Percentiles rank a stretch among this genome's conserved stretches.
Evolutionary conservation across 805 yeast species (phyloP).

Genomic region (Wickerhamomyces bisporus): DNA sequence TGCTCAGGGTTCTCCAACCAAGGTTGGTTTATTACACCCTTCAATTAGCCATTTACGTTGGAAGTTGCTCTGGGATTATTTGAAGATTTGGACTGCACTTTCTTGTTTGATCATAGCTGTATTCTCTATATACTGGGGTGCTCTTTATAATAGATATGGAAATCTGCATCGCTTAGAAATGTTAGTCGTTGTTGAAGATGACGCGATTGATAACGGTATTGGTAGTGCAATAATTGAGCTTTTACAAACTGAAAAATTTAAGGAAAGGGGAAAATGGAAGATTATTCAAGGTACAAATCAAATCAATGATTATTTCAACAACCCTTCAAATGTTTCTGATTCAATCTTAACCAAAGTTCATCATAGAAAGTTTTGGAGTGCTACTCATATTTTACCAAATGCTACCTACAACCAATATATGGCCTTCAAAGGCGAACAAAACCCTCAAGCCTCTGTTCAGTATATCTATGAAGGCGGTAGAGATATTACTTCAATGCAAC

Average conservation of each 20-base stretch:
- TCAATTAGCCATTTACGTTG: neutral
- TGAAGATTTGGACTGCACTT: conserved; percentile 24
- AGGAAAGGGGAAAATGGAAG: conserved; percentile 45
- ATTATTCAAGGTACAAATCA: conserved; percentile 21
- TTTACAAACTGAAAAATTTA: conserved; percentile 43
- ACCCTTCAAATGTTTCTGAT: conserved; percentile 22
- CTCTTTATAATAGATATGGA: conserved; percentile 25
- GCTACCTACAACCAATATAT: conserved; percentile 33
- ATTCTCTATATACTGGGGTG: conserved; percentile 35
- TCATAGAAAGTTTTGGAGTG: conserved; percentile 58
- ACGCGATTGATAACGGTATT: conserved; percentile 19
- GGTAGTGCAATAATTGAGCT: conserved; percentile 30
- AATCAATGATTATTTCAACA: conserved; percentile 20
- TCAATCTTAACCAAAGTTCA: conserved; percentile 42
- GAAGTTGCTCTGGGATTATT: conserved; percentile 3
- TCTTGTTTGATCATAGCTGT: conserved; percentile 30
- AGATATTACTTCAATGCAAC: conserved; percentile 45
- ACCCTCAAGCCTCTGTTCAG: conserved; percentile 36
- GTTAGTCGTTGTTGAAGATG: conserved; percentile 31
- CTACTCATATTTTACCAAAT: conserved; percentile 46
- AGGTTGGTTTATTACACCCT: conserved; percentile 1
- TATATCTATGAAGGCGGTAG: conserved; percentile 58
- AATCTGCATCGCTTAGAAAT: conserved; percentile 23
- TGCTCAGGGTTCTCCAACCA: neutral
- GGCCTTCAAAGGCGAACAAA: conserved; percentile 24